Conservation (phyloP, 2,329 filamentous ascomycete species). For the Dryadomyces quercus-mongolicae region DNA sequence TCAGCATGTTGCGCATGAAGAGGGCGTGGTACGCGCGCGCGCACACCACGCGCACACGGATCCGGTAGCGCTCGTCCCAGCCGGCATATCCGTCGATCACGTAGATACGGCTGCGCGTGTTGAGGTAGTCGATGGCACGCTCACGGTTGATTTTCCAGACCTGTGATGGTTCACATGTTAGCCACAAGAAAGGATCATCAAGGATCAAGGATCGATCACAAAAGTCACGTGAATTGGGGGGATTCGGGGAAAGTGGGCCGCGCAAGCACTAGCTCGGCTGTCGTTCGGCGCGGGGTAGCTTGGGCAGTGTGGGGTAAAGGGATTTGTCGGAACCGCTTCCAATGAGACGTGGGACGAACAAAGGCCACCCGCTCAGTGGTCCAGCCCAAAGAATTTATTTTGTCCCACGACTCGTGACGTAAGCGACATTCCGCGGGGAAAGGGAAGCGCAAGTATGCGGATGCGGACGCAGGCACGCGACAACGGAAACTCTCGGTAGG, state of each 20-base stretch:
- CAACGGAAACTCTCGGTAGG: no score
- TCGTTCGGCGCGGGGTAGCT: conserved; percentile 7
- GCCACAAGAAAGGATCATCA: no score
- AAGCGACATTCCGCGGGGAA: not conserved
- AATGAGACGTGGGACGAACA: not conserved
- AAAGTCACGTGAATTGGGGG: not conserved
- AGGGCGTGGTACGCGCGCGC: conserved; percentile 98
- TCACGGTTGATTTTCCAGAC: conserved; percentile 99
- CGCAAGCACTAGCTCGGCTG: conserved; percentile 9
- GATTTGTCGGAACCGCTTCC: conserved; percentile 8
- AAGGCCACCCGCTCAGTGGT: no score
- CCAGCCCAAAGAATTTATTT: not conserved
- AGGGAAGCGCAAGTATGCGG: not conserved
- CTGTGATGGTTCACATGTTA: conserved; percentile 48
- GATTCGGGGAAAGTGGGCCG: no score
- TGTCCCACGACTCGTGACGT: not conserved
- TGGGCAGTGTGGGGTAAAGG: conserved; percentile 7
- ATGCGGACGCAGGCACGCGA: not conserved
- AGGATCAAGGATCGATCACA: no score
- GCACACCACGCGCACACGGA: conserved; percentile 94
- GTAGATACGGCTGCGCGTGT: conserved; percentile 97
- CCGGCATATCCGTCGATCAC: conserved; percentile 95
- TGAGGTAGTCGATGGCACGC: conserved; percentile 96
- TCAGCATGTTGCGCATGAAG: conserved; percentile 99
- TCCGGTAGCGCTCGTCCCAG: conserved; percentile 97